Evolutionary conservation across 768 basidiomycete genomes (phyloP), one percentile per base, ranked within the genome.

Genomic region (Cystofilobasidium macerans): DNA sequence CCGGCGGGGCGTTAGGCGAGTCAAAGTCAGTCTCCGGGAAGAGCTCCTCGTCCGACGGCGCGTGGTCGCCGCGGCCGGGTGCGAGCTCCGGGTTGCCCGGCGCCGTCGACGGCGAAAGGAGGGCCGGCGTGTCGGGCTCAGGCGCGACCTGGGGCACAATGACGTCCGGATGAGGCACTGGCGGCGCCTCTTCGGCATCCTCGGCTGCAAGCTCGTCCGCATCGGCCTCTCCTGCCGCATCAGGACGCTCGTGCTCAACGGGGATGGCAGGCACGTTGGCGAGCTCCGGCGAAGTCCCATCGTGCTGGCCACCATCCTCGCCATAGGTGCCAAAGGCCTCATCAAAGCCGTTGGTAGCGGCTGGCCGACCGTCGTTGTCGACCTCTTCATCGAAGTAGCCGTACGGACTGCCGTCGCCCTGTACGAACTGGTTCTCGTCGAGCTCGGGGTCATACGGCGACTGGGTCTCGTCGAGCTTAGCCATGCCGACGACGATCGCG

Each of bases 401-500:
- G 16, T 78, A 72, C 53, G 61, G 26, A 57, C 65, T 43, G 26
- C 51, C 51, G n/a, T 54, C 51, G 28, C 51, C 51, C 30, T 54
- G 28, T 26, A 54, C 51, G 51, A 8, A 54, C 2, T 14, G 51
- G 51, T 77, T 79, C 33, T 79, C 80, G 20, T 78, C 60, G 33
- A 74, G 72, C 51, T 65, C 40, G 51, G 59, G 33, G 69, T 75
- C 72, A 71, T 75, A 77, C 20, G 72, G 65, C 12, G 59, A 61
- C 45, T 61, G 60, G 0, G 65, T 67, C 56, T 68, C 73, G 53
- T 85, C 85, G 33, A 97, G 79, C 26, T 84, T 80, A 12, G 89
- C 89, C 80, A 97, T 87, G 35, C 90, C 92, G 61, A 95, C 85
- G 63, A 94, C 85, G 69, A 97, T 85, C 40, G 89, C 88, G 62